Conservation (phyloP, 2,329 filamentous ascomycete genomes). For the Aspergillus latus region DNA sequence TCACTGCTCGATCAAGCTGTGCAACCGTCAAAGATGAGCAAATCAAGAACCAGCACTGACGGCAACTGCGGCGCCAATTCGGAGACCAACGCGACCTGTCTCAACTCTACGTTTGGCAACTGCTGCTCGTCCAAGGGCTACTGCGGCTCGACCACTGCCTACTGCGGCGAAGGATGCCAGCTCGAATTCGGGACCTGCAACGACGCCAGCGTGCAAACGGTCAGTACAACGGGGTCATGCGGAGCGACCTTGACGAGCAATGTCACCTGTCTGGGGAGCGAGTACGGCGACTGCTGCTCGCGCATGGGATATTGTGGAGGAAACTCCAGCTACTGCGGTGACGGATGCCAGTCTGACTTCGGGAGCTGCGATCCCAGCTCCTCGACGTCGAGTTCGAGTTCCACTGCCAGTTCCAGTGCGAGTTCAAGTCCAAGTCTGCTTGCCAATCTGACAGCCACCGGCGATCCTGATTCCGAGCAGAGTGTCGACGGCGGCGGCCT, state of each 20-base stretch:
- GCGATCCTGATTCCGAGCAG: background rate
- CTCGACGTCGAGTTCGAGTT: background rate
- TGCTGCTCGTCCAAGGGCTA: slow-evolving; percentile 14
- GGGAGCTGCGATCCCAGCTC: slow-evolving; percentile 2
- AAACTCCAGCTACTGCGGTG: slow-evolving; percentile 4
- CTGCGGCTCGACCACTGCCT: slow-evolving; percentile 6
- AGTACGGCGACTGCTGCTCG: slow-evolving; percentile 12
- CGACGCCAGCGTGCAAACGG: background rate
- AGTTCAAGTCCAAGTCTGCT: background rate
- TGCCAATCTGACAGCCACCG: background rate
- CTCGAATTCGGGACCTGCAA: slow-evolving; percentile 1
- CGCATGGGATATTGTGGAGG: slow-evolving; percentile 6
- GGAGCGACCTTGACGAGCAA: slow-evolving; percentile 8
- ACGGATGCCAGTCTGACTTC: slow-evolving; percentile 5
- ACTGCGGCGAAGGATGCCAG: slow-evolving; percentile 13
- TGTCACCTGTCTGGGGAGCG: slow-evolving; percentile 11
- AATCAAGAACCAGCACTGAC: slow-evolving; percentile 3
- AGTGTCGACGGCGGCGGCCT: background rate
- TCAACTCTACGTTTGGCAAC: slow-evolving; percentile 11
- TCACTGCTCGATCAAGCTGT: too few relatives aligned
- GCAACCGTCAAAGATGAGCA: background rate
- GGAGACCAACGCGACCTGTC: slow-evolving; percentile 9
- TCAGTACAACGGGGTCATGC: slow-evolving; percentile 10
- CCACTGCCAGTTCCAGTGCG: background rate
- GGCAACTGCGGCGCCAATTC: slow-evolving; percentile 13